A percentile compares a stretch with the other conserved stretches of the same genome.
Conservation (phyloP, 2,329 filamentous ascomycete species). For the Pseudogymnoascus sp. region DNA sequence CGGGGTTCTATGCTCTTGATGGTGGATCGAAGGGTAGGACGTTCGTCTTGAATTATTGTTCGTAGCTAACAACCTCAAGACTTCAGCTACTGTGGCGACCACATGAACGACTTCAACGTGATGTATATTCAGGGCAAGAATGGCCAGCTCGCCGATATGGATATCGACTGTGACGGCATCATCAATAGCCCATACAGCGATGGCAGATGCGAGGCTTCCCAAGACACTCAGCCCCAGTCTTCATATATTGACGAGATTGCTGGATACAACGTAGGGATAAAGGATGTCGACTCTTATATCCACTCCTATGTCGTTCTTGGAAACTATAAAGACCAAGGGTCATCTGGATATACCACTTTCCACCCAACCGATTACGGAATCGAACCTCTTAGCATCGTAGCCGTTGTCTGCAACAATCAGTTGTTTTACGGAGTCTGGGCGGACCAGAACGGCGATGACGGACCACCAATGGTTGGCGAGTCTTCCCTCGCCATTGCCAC, state of each 20-base stretch:
- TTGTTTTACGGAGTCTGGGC: constrained; percentile 53
- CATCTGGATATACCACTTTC: constrained; percentile 30
- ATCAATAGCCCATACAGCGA: constrained; percentile 34
- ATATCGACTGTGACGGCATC: constrained; percentile 50
- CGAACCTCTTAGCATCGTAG: constrained; percentile 45
- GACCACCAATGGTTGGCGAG: constrained; percentile 42
- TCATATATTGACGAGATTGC: constrained; percentile 36
- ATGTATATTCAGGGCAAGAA: constrained; percentile 41
- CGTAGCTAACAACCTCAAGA: constrained; percentile 16
- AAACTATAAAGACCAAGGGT: constrained; percentile 31
- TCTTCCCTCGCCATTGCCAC: constrained; percentile 49
- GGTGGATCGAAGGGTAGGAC: constrained; percentile 31
- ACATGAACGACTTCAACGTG: constrained; percentile 30
- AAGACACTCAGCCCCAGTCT: constrained; percentile 39
- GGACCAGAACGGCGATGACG: constrained; percentile 50
- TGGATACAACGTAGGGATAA: constrained; percentile 32
- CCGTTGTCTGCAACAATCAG: constrained; percentile 43
- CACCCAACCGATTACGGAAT: constrained; percentile 36
- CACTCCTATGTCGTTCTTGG: constrained; percentile 48
- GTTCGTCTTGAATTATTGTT: background rate
- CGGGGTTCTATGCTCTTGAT: constrained; percentile 34
- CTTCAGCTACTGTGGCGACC: constrained; percentile 41
- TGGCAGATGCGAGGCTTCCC: constrained; percentile 38
- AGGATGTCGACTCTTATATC: constrained; percentile 42
- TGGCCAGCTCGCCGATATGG: constrained; percentile 43